Conservation (phyloP, 163 green algal genomes). For the Volvox carteri region DNA sequence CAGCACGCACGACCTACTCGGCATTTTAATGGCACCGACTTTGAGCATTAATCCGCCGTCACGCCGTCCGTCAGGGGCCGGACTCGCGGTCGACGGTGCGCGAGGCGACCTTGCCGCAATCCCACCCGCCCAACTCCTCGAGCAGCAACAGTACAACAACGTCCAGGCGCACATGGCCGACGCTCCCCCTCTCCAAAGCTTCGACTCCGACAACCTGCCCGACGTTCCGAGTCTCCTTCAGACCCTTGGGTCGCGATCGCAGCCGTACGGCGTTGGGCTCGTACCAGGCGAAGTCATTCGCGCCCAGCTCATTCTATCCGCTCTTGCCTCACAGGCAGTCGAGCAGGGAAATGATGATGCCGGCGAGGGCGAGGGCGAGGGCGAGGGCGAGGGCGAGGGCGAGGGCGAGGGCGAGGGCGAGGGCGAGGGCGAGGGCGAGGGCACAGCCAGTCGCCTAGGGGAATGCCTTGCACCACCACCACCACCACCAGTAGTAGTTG, state of each 20-base stretch:
- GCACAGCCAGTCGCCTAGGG: too few relatives aligned
- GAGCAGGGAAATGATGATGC: too few relatives aligned
- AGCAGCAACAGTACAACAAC: slow-evolving; percentile 17
- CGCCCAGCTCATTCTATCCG: not conserved
- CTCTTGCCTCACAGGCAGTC: not conserved
- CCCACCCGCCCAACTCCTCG: not conserved
- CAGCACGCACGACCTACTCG: slow-evolving; percentile 19
- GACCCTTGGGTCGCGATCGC: slow-evolving; percentile 9
- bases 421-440: too few relatives aligned
- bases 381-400: too few relatives aligned
- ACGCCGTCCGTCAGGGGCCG: not conserved
- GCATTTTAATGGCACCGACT: slow-evolving; percentile 14
- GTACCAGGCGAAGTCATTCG: slow-evolving; percentile 20
- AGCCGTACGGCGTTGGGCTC: slow-evolving; percentile 35
- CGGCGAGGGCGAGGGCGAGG: not conserved
- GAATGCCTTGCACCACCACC: too few relatives aligned
- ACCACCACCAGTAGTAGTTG: too few relatives aligned
- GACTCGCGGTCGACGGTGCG: not conserved
- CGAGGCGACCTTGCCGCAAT: not conserved
- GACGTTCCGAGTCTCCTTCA: slow-evolving; percentile 24
- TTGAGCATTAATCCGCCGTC: not conserved
- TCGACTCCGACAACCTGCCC: slow-evolving; percentile 22
- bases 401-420: too few relatives aligned
- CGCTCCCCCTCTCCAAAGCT: not conserved
- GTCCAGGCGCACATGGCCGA: not conserved